Evolutionary conservation across 768 basidiomycete genomes (phyloP), one percentile per base, ranked within the genome.

Genomic region (Gyrodon lividus): DNA sequence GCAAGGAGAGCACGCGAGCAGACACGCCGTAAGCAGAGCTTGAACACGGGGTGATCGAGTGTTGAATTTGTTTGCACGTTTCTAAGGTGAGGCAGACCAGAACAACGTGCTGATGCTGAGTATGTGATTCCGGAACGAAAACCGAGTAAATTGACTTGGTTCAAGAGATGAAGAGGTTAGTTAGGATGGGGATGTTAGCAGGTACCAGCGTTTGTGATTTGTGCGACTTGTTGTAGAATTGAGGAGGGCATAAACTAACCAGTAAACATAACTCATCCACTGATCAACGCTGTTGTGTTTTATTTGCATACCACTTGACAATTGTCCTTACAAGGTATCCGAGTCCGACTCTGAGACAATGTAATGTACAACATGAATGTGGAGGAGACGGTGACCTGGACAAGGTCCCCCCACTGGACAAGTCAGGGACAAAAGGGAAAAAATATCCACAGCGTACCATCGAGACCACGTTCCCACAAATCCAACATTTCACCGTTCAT

Each of bases 241-340:
- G 24, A 54, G 40, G 19, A 39, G 51, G 42, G 46, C 55, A 52
- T 47, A 42, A 41, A 51, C 33, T 49, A 26, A 53, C 40, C 39
- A 54, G 19, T 39, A 52, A 53, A 56, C 51, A 45, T 45, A 45
- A 43, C 33, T 20, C 48, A 35, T 31, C 41, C 49, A 31, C 43
- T 30, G 39, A 59, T 55, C 52, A 53, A 51, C 46, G 41, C 37
- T 69, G 58, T 68, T 68, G 62, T 58, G 33, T 24, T 12, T 37
- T 68, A 44, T 70, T 68, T 68, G 49, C 51, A 26, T 26, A 22
- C 10, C 44, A 34, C 50, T 50, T 44, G 12, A 19, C 43, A 48
- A 54, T 55, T 44, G 45, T 54, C 52, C 41, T 19, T 41, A 24
- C 35, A 39, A 51, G 41, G 48, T 50, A 26, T 41, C 35, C 19